Conservation (phyloP, 495 filamentous ascomycete genomes). For the Niebla homalea region DNA sequence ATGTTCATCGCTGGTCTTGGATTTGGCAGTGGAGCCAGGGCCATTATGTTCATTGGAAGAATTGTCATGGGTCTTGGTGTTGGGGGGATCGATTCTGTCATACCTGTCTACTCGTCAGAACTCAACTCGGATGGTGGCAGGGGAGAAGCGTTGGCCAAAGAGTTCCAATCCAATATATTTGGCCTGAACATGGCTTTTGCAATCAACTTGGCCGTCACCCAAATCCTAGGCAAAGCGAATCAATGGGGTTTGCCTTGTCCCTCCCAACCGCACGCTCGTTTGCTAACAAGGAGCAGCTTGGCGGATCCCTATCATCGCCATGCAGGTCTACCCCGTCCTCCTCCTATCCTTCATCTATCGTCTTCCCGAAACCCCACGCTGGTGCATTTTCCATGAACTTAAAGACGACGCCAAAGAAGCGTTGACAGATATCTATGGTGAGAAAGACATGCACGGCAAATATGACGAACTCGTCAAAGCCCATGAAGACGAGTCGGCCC, state of each 20-base stretch:
- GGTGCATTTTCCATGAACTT: slow-evolving; percentile 33
- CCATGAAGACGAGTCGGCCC: slow-evolving; percentile 33
- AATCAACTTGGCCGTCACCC: slow-evolving; percentile 29
- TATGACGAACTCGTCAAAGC: slow-evolving; percentile 32
- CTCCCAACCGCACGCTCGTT: background rate
- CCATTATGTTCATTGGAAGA: slow-evolving; percentile 38
- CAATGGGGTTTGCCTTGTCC: slow-evolving; percentile 27
- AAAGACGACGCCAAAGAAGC: slow-evolving; percentile 30
- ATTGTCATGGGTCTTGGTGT: slow-evolving; percentile 43
- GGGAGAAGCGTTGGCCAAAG: slow-evolving; percentile 40
- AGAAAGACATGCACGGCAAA: slow-evolving; percentile 30
- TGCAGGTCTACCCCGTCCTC: slow-evolving; percentile 40
- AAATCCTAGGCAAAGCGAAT: slow-evolving; percentile 23
- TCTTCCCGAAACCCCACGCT: slow-evolving; percentile 42
- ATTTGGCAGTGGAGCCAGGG: slow-evolving; percentile 26
- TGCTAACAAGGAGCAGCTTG: slow-evolving; percentile 28
- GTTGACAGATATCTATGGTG: slow-evolving; percentile 31
- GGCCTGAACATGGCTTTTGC: slow-evolving; percentile 42
- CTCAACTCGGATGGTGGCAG: slow-evolving; percentile 34
- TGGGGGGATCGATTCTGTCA: slow-evolving; percentile 42
- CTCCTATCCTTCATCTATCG: slow-evolving; percentile 32
- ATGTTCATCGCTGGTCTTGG: slow-evolving; percentile 42
- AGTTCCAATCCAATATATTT: slow-evolving; percentile 47
- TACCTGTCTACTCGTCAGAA: slow-evolving; percentile 44
- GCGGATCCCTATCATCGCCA: slow-evolving; percentile 47